Evolutionary conservation across 2,329 filamentous ascomycete species (phyloP).

Genomic region (Fusarium succisae): DNA sequence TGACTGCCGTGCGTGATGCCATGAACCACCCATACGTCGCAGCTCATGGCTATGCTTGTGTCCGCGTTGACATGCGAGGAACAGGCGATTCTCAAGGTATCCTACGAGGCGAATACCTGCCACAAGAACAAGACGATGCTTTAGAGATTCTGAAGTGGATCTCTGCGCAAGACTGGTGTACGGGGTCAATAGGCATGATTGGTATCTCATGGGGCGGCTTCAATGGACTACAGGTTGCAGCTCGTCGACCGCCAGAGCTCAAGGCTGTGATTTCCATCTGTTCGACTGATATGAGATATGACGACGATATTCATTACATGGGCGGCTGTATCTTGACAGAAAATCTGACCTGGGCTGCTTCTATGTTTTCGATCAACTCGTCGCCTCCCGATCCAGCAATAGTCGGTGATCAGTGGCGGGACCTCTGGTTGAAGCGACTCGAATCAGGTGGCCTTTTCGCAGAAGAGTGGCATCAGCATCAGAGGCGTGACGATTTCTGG

Average conservation of each 20-base stretch:
- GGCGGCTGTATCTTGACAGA: conserved; percentile 3
- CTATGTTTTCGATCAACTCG: conserved; percentile 1
- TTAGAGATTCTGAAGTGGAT: background rate
- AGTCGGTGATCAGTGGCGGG: background rate
- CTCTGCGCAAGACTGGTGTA: background rate
- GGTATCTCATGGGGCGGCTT: conserved; percentile 11
- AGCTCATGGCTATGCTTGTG: background rate
- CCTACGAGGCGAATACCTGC: background rate
- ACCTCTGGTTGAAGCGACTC: background rate
- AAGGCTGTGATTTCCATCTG: conserved; percentile 4
- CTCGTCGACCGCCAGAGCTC: background rate
- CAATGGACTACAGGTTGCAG: conserved; percentile 2
- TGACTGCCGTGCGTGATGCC: background rate
- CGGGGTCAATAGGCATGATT: conserved; percentile 4
- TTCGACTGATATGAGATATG: background rate
- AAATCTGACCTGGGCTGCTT: conserved; percentile 5
- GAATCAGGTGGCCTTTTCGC: background rate
- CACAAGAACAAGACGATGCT: conserved; percentile 3
- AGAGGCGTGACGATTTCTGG: background rate
- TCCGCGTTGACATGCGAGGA: background rate
- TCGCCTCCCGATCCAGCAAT: conserved; percentile 2
- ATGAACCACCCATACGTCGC: conserved; percentile 5
- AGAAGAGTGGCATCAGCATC: background rate
- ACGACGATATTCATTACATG: conserved; percentile 12
- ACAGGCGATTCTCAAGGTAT: conserved; percentile 5